These are phyloP conservation scores for Gossypium herbaceum DNA, from an alignment of 345 rosid species.

Conservation along the genomic window DNA sequence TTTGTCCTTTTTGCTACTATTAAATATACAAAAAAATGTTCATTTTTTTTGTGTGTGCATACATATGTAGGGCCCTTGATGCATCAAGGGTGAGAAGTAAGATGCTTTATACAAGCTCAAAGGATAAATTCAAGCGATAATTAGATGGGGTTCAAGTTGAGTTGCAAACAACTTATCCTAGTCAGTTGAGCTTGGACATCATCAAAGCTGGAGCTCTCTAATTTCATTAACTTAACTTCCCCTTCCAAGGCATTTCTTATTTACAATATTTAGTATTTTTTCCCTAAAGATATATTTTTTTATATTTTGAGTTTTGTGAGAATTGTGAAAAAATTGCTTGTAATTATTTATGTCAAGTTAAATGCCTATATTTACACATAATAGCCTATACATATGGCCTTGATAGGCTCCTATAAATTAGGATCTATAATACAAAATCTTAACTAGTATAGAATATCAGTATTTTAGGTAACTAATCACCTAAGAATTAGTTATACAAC, in stretches of 20 bases:
- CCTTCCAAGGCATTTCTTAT: neutral
- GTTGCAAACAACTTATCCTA: slow-evolving; percentile 12
- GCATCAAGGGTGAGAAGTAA: slow-evolving; percentile 13
- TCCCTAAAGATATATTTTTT: too few relatives aligned
- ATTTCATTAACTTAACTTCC: neutral
- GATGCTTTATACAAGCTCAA: slow-evolving; percentile 17
- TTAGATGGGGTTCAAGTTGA: slow-evolving; percentile 12
- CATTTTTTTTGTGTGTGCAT: neutral
- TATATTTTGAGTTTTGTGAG: too few relatives aligned
- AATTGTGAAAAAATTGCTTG: too few relatives aligned
- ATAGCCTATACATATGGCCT: too few relatives aligned
- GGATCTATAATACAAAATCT: too few relatives aligned
- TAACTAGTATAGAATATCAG: too few relatives aligned
- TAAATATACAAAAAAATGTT: neutral
- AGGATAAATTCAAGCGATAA: slow-evolving; percentile 7
- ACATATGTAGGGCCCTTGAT: neutral
- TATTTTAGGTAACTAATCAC: too few relatives aligned
- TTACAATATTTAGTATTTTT: too few relatives aligned
- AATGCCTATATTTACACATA: too few relatives aligned
- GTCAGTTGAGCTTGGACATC: slow-evolving; percentile 12
- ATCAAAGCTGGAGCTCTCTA: slow-evolving; percentile 8
- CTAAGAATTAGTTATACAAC: too few relatives aligned
- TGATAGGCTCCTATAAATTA: too few relatives aligned
- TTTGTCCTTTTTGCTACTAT: neutral
- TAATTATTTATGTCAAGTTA: too few relatives aligned